Evolutionary conservation across 2,329 filamentous ascomycete species (phyloP).

Genomic region (Paramyrothecium sp.): DNA sequence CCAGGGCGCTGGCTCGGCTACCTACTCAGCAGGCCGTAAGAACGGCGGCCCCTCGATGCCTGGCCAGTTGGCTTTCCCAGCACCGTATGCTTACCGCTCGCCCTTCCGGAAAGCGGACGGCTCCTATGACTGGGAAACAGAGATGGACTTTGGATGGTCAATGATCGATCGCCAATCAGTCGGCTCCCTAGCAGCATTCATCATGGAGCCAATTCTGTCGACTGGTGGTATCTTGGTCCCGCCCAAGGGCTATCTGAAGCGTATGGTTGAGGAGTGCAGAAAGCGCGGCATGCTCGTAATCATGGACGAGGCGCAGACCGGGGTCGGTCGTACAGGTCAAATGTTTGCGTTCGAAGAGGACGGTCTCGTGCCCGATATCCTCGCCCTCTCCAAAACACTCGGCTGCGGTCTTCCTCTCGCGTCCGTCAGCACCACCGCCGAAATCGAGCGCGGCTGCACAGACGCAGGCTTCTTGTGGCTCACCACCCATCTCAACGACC

Average conservation of each 20-base stretch:
- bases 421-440: constrained; percentile 44
- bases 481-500: constrained; percentile 55
- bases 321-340: constrained; percentile 51
- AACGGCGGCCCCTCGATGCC: constrained; percentile 46
- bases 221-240: constrained; percentile 55
- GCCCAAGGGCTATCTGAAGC: constrained; percentile 53
- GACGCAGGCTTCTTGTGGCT: constrained; percentile 46
- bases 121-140: constrained; percentile 63
- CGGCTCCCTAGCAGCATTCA: constrained; percentile 61
- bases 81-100: constrained; percentile 61
- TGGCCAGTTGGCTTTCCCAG: constrained; percentile 56
- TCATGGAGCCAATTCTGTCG: constrained; percentile 60
- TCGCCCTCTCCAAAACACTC: constrained; percentile 48
- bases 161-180: constrained; percentile 57
- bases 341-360: constrained; percentile 57
- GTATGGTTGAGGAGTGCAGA: constrained; percentile 49
- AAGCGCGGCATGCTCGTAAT: constrained; percentile 57
- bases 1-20: constrained; percentile 46
- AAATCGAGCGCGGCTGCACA: constrained; percentile 43
- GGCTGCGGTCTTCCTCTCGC: constrained; percentile 51
- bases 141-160: constrained; percentile 61
- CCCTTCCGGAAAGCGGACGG: constrained; percentile 58
- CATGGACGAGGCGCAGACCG: constrained; percentile 60
- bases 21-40: constrained; percentile 51
- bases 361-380: background rate